A percentile compares a stretch with the other conserved stretches of the same genome.
Conservation (phyloP, 768 basidiomycete genomes). For the Tylopilus subfusipes region DNA sequence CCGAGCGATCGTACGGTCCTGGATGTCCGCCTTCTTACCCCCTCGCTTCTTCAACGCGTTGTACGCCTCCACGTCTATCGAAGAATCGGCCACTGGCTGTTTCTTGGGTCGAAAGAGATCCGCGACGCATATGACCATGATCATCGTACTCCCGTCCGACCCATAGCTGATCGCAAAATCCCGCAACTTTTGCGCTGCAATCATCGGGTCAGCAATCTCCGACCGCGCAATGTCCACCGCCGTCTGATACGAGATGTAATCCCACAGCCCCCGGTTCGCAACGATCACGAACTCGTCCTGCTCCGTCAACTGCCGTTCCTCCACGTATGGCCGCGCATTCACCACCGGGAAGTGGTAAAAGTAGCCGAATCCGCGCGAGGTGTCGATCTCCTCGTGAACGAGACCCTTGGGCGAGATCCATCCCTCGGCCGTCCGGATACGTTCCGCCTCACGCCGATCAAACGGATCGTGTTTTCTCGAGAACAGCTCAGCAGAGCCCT, state of each 20-base stretch:
- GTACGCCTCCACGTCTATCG: conserved; percentile 38
- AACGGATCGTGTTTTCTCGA: conserved; percentile 88
- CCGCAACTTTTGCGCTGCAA: conserved; percentile 93
- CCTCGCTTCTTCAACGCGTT: conserved; percentile 29
- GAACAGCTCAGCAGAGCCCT: conserved; percentile 69
- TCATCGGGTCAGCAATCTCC: conserved; percentile 67
- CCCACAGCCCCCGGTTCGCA: conserved; percentile 91
- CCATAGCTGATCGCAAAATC: conserved; percentile 98
- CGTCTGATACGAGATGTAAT: conserved; percentile 89
- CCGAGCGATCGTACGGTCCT: conserved; percentile 56
- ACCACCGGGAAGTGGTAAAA: conserved; percentile 87
- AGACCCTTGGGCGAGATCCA: conserved; percentile 90
- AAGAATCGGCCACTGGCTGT: conserved; percentile 33
- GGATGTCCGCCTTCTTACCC: conserved; percentile 47
- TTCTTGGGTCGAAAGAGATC: conserved; percentile 67
- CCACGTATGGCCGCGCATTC: conserved; percentile 83
- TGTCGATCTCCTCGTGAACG: conserved; percentile 88
- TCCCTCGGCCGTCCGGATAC: conserved; percentile 91
- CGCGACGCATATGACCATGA: conserved; percentile 89
- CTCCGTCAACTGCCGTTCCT: conserved; percentile 63
- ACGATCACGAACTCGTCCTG: conserved; percentile 96
- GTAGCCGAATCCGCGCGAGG: conserved; percentile 93
- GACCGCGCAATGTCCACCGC: conserved; percentile 93
- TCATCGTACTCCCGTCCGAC: conserved; percentile 90
- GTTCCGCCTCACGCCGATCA: conserved; percentile 73